Evolutionary conservation across 139 green algal genomes (phyloP).

Genomic region (Chlamydomonas asymmetrica): DNA sequence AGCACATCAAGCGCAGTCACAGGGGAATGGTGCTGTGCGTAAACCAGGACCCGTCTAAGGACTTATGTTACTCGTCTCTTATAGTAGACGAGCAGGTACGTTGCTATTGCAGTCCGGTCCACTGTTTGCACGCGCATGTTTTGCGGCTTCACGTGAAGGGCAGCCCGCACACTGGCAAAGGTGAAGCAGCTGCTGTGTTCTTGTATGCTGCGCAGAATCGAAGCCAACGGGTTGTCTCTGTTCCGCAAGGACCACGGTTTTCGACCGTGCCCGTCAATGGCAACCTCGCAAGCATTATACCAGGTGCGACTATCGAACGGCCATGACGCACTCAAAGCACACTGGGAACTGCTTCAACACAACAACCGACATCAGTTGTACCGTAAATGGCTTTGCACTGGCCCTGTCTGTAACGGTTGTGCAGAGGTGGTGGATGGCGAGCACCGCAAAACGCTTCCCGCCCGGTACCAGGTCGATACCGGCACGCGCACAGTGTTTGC

Average conservation of each 20-base stretch:
- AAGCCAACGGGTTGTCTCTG: conserved; percentile 2
- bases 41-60: conserved; percentile 8
- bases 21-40: no score
- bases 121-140: neutral
- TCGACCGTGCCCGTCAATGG: conserved; percentile 2
- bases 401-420: neutral
- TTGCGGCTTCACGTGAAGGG: neutral
- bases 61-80: conserved; percentile 16
- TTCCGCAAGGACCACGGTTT: neutral
- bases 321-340: neutral
- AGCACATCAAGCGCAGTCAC: neutral
- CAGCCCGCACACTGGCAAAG: neutral
- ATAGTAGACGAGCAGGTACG: conserved; percentile 17
- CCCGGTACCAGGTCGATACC: conserved; percentile 1
- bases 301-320: neutral
- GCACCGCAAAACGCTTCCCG: neutral
- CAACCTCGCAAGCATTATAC: conserved; percentile 4
- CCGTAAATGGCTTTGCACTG: neutral
- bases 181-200: neutral
- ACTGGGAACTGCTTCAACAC: no score
- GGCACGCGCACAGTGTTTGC: conserved; percentile 11
- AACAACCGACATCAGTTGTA: neutral
- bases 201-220: conserved; percentile 5
- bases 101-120: neutral
- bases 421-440: neutral